phyloP scores from a whole-genome alignment of 1,284 basidiomycete genomes.

The Trichosporon sp. region DNA sequence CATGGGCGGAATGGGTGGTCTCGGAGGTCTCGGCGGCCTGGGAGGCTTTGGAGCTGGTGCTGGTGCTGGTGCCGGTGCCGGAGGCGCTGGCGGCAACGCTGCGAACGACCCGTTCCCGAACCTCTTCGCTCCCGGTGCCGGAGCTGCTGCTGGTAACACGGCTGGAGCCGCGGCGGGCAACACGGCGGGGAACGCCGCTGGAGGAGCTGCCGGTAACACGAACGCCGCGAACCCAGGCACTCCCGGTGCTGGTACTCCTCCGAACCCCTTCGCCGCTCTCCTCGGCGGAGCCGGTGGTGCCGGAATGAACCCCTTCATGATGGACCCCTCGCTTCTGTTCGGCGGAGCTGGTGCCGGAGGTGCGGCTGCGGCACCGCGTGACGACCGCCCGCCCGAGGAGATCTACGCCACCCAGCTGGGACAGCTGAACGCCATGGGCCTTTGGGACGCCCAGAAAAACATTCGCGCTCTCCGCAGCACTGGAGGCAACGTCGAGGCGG shows the following conservation, averaged over 20 bases:
- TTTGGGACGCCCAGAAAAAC: conserved; percentile 85
- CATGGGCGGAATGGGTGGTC: conserved; percentile 40
- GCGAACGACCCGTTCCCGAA: conserved; percentile 53
- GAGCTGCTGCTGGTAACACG: conserved; percentile 26
- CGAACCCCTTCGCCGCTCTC: conserved; percentile 28
- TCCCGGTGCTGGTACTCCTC: conserved; percentile 4
- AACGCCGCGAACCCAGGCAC: not conserved
- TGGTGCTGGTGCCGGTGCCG: conserved; percentile 35
- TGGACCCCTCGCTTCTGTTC: conserved; percentile 61
- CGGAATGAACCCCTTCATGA: conserved; percentile 40
- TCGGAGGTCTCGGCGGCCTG: conserved; percentile 35
- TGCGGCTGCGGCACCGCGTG: conserved; percentile 53
- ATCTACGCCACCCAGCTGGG: conserved; percentile 79
- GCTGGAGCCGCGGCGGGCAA: conserved; percentile 20
- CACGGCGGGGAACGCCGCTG: conserved; percentile 19
- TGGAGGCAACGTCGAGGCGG: conserved; percentile 82
- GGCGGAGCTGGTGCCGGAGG: conserved; percentile 46
- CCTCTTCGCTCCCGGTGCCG: conserved; percentile 44
- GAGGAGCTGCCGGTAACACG: conserved; percentile 18
- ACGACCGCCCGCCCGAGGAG: conserved; percentile 78
- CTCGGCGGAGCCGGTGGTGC: conserved; percentile 28
- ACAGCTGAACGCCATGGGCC: conserved; percentile 62
- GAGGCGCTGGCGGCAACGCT: conserved; percentile 27
- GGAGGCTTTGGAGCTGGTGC: conserved; percentile 35
- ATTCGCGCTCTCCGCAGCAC: conserved; percentile 83